These are phyloP conservation scores for Lasiodiplodia theobromae DNA, from an alignment of 2,329 filamentous ascomycete genomes.

Conservation along the genomic window DNA sequence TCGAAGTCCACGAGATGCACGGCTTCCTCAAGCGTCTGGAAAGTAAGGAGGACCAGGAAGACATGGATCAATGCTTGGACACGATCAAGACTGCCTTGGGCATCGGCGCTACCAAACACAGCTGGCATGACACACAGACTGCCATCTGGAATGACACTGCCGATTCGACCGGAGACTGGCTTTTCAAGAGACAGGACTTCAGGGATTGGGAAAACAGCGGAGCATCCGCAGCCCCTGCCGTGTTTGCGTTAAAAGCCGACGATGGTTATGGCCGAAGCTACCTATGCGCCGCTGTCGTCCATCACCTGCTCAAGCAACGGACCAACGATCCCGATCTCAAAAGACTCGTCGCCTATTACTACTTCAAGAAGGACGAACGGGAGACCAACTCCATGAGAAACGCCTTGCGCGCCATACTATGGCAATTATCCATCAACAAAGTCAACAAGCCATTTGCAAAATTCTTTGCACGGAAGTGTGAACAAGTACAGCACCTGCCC, in stretches of 20 bases:
- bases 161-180: slow-evolving; percentile 4
- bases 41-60: background rate
- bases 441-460: slow-evolving; percentile 1
- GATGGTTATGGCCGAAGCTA: slow-evolving; percentile 12
- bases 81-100: background rate
- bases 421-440: background rate
- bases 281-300: slow-evolving; percentile 8
- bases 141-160: slow-evolving; percentile 2
- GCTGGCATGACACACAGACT: slow-evolving; percentile 3
- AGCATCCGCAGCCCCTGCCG: background rate
- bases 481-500: background rate
- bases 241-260: slow-evolving; percentile 1
- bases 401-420: background rate
- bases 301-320: background rate
- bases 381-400: slow-evolving; percentile 10
- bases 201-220: background rate
- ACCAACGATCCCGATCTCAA: background rate
- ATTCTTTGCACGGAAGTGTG: background rate
- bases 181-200: background rate
- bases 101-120: background rate
- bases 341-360: slow-evolving; percentile 3
- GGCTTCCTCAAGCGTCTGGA: background rate
- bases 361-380: slow-evolving; percentile 7
- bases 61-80: background rate
- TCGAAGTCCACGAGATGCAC: background rate